phyloP scores from a whole-genome alignment of 1,284 basidiomycete genomes.

The Rhizoctonia solani region DNA sequence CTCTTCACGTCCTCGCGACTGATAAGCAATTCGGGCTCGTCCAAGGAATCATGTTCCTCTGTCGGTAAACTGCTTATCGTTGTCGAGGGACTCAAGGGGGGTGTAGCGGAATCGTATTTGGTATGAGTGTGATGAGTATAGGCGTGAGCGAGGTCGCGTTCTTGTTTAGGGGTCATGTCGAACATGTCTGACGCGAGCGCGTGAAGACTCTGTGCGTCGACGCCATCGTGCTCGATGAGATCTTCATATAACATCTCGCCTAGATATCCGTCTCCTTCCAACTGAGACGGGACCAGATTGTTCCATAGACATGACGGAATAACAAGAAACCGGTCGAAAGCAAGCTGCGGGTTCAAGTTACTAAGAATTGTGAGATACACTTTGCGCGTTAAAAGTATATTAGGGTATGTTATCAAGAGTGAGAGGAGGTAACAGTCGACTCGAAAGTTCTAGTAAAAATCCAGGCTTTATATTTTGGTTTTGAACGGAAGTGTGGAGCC shows the following conservation, averaged over 20 bases:
- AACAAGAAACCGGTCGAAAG: not conserved
- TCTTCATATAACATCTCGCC: not conserved
- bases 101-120: slow-evolving; percentile 1
- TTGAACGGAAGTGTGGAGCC: no score
- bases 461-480: no score
- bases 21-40: not conserved
- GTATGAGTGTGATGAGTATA: not conserved
- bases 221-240: slow-evolving; percentile 10
- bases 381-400: no score
- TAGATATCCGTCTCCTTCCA: not conserved
- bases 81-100: slow-evolving; percentile 20
- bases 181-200: slow-evolving; percentile 10
- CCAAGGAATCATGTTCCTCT: not conserved
- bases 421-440: no score
- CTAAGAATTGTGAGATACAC: not conserved
- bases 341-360: not conserved
- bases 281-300: not conserved
- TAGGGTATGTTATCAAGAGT: no score
- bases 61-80: slow-evolving; percentile 28
- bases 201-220: not conserved
- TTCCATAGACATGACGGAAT: slow-evolving; percentile 6
- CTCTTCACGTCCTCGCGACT: slow-evolving; percentile 4
- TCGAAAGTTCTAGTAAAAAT: no score
- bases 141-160: not conserved
- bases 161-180: slow-evolving; percentile 22